Percentiles rank a stretch among this genome's conserved stretches.
These are phyloP conservation scores for Citrullus amarus DNA, from an alignment of 306 rosid species.

Conservation along the genomic window DNA sequence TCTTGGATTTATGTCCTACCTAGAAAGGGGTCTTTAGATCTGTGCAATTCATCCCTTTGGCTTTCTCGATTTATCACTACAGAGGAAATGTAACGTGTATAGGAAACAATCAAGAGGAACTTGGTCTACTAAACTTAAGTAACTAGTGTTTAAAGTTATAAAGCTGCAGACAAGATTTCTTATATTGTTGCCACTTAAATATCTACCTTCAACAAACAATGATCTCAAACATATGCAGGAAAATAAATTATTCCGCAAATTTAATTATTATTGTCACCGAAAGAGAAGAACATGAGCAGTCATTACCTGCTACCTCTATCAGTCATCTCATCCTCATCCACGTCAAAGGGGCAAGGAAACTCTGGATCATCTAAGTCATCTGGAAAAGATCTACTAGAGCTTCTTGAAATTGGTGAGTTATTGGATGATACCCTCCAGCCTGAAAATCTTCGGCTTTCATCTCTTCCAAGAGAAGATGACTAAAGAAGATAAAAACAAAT, in stretches of 20 bases:
- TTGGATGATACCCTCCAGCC: conserved; percentile 41
- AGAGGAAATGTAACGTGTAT: too few species aligned
- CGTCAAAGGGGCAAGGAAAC: conserved; percentile 60
- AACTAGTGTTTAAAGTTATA: neutral
- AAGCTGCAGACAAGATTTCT: neutral
- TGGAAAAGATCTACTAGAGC: conserved; percentile 74
- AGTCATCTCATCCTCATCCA: conserved; percentile 54
- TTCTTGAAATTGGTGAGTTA: conserved; percentile 49
- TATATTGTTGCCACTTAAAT: neutral
- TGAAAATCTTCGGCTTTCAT: conserved; percentile 35
- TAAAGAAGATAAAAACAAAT: conserved; percentile 21
- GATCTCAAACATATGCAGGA: neutral
- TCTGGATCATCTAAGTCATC: conserved; percentile 52
- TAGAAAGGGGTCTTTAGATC: neutral
- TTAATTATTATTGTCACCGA: neutral
- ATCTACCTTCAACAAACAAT: neutral
- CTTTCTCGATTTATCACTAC: too few species aligned
- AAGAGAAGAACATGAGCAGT: neutral
- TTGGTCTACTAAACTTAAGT: neutral
- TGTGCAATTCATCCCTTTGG: too few species aligned
- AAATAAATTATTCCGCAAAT: neutral
- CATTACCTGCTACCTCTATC: conserved; percentile 77
- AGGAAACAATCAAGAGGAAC: neutral
- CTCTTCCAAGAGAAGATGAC: conserved; percentile 48
- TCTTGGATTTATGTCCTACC: neutral